Evolutionary conservation across 2,329 filamentous ascomycete species (phyloP).

Genomic region (Diaporthe citriasiana): DNA sequence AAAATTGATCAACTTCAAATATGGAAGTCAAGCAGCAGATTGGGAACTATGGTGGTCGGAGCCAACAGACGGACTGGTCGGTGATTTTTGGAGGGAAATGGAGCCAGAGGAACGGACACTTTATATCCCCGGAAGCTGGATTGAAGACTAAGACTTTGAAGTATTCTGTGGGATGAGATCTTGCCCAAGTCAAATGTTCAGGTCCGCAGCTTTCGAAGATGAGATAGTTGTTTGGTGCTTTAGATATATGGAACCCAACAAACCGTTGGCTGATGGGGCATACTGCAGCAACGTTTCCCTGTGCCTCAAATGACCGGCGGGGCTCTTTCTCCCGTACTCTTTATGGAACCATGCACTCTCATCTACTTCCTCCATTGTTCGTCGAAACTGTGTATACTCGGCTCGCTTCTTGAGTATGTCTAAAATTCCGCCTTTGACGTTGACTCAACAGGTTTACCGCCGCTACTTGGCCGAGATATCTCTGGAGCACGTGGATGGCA

Average conservation of each 20-base stretch:
- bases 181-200: no score
- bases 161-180: no score
- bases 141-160: background rate
- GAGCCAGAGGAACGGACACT: background rate
- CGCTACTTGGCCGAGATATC: no score
- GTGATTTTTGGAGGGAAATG: background rate
- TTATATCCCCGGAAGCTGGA: background rate
- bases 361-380: no score
- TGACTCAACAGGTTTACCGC: no score
- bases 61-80: background rate
- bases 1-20: background rate
- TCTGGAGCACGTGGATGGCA: no score
- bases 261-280: background rate
- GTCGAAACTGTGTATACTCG: no score
- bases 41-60: conserved; percentile 19
- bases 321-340: no score
- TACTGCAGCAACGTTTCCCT: no score
- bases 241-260: background rate
- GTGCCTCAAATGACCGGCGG: background rate
- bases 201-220: background rate
- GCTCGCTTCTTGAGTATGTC: no score
- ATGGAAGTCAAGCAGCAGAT: background rate
- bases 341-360: no score
- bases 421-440: no score
- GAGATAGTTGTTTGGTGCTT: rapidly evolving